Evolutionary conservation across 208 protist genomes (phyloP).

Genomic region (Acanthamoeba triangularis): DNA sequence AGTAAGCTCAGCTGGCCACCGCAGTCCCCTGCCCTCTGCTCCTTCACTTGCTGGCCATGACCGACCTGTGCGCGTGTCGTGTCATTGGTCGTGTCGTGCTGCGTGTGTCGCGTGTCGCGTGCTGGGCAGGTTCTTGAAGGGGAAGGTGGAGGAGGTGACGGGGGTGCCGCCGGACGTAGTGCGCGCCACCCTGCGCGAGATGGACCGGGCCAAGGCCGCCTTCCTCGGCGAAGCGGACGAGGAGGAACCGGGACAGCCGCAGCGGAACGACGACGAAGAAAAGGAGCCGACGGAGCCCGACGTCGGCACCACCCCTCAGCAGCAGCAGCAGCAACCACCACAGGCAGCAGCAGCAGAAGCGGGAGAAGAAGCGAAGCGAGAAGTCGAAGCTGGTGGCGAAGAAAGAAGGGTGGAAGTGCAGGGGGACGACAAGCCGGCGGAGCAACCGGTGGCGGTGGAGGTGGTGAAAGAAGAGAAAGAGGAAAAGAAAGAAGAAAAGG

Average conservation of each 20-base stretch:
- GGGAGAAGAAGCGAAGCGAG: too few species aligned
- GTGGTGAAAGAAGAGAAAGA: neutral
- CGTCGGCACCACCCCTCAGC: too few species aligned
- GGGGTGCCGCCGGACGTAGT: conserved; percentile 36
- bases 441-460: neutral
- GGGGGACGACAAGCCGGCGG: too few species aligned
- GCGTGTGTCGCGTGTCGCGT: too few species aligned
- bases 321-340: too few species aligned
- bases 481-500: neutral
- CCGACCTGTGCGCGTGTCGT: too few species aligned
- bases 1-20: neutral
- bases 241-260: neutral
- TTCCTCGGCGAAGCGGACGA: neutral
- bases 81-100: neutral
- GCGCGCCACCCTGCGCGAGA: neutral
- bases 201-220: conserved; percentile 38
- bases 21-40: neutral
- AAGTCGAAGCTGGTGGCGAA: too few species aligned
- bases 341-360: too few species aligned
- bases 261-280: too few species aligned
- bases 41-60: neutral
- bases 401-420: too few species aligned
- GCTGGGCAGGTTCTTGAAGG: neutral
- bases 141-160: conserved; percentile 13
- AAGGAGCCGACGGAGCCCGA: too few species aligned